Evolutionary conservation across 768 basidiomycete genomes (phyloP), one percentile per base, ranked within the genome.

Genomic region (Suillus weaverae): DNA sequence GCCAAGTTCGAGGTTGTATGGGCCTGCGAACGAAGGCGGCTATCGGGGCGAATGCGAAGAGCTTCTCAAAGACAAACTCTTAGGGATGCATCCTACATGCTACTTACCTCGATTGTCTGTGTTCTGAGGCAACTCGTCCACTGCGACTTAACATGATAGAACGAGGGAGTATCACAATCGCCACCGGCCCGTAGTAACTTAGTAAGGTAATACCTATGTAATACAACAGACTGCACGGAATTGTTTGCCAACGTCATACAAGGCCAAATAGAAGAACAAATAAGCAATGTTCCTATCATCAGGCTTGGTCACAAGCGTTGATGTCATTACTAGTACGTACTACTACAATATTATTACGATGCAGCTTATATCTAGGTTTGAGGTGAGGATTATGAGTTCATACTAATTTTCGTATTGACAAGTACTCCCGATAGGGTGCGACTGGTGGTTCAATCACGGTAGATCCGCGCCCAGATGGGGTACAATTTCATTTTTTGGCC

Each of bases 191-290:
- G 22, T 48, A 26, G 26, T 26, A 26, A 26, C 26, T 26, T 26
- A 26, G 26, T 26, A 26, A 26, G 26, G 26, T 26, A 26, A 26
- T 26, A 26, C 26, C 26, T 26, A 26, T 26, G 26, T 26, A 26
- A 26, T 26, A 26, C 26, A 26, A 18, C 39, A 18, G 16, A 18
- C 16, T 16, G 6, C 2, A 41, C 16, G 16, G 8, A 44, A n/a
- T 26, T 48, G 46, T 51, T 18, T 51, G 26, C 16, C 10, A 20
- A 32, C 18, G 26, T 33, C 9, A 33, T 53, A 54, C 32, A 54
- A 54, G 51, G 32, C 30, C 51, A n/a, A 51, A 51, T 18, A 51
- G 50, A 51, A 54, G 32, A 54, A 54, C 53, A 33, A 54, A 54
- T 26, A 26, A 20, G 41, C 38, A 4, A 39, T 16, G 38, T 36